phyloP scores from a whole-genome alignment of 139 green algal species.

The Closterium sp. region DNA sequence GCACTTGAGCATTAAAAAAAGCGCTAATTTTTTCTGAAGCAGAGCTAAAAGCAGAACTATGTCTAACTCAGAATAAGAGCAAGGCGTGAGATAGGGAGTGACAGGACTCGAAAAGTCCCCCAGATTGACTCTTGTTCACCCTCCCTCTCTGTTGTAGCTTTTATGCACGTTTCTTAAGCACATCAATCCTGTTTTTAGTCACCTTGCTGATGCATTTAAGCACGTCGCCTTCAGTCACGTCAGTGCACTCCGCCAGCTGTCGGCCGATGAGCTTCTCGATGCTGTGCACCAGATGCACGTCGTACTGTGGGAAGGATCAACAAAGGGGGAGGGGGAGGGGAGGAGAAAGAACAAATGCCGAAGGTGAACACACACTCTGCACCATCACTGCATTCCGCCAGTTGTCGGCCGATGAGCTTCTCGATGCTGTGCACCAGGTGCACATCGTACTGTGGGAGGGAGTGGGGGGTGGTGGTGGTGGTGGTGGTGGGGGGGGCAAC shows the following conservation, averaged over 20 bases:
- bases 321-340: too few species aligned
- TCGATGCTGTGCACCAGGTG: slow-evolving; percentile 97
- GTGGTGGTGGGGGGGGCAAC: not conserved
- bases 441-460: slow-evolving; percentile 84
- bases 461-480: not conserved
- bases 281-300: slow-evolving; percentile 95
- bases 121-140: too few species aligned
- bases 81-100: too few species aligned
- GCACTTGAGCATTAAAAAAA: too few species aligned
- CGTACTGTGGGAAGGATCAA: slow-evolving; percentile 68
- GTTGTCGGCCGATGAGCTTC: slow-evolving; percentile 73
- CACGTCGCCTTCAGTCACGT: slow-evolving; percentile 34
- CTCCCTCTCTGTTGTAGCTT: too few species aligned
- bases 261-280: slow-evolving; percentile 86
- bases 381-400: slow-evolving; percentile 68
- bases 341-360: too few species aligned
- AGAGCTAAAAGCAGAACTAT: too few species aligned
- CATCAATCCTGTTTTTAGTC: not conserved
- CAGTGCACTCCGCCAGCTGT: slow-evolving; percentile 74
- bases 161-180: too few species aligned
- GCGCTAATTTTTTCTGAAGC: too few species aligned
- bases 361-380: too few species aligned
- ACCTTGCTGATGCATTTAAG: slow-evolving; percentile 52
- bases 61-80: too few species aligned
- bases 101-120: too few species aligned